phyloP scores from a whole-genome alignment of 1,139 yeast genomes.

The Candida labiduridarum region DNA sequence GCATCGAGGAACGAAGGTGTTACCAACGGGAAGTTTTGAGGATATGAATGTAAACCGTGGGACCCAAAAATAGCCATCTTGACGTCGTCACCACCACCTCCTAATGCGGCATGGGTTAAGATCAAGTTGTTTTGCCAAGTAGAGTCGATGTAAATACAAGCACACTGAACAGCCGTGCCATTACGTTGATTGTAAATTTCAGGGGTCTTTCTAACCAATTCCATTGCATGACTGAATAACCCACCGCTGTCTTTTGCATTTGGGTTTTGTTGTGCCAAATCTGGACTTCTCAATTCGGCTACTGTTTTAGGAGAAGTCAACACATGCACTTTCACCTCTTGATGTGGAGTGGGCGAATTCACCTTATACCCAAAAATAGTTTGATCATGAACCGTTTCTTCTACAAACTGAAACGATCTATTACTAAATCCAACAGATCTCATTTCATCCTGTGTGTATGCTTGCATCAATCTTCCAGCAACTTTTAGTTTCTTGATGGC shows the following conservation, averaged over 20 bases:
- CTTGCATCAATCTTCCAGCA: slow-evolving; percentile 90
- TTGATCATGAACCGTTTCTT: slow-evolving; percentile 49
- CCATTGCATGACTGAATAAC: slow-evolving; percentile 76
- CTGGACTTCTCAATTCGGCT: slow-evolving; percentile 72
- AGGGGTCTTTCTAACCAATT: slow-evolving; percentile 54
- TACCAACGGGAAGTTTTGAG: slow-evolving; percentile 70
- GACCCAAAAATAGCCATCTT: slow-evolving; percentile 91
- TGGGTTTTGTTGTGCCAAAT: slow-evolving; percentile 84
- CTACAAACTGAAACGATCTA: slow-evolving; percentile 76
- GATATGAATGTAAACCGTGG: slow-evolving; percentile 92
- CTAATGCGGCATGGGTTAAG: slow-evolving; percentile 89
- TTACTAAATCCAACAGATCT: slow-evolving; percentile 75
- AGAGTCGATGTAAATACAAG: slow-evolving; percentile 81
- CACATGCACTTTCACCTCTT: slow-evolving; percentile 77
- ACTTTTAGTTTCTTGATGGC: slow-evolving; percentile 79
- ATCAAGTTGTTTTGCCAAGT: slow-evolving; percentile 79
- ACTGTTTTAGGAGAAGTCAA: slow-evolving; percentile 67
- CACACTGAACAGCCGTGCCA: slow-evolving; percentile 68
- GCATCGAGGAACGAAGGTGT: slow-evolving; percentile 71
- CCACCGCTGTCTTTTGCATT: slow-evolving; percentile 75
- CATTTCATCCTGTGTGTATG: slow-evolving; percentile 93
- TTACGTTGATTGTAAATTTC: slow-evolving; percentile 21
- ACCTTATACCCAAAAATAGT: slow-evolving; percentile 40
- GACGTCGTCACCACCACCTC: slow-evolving; percentile 76
- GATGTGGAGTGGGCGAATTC: slow-evolving; percentile 45